Percentiles rank a stretch among this genome's conserved stretches.
These are phyloP conservation scores for Sporothrix brunneoviolacea DNA, from an alignment of 2,329 filamentous ascomycete species.

Conservation along the genomic window DNA sequence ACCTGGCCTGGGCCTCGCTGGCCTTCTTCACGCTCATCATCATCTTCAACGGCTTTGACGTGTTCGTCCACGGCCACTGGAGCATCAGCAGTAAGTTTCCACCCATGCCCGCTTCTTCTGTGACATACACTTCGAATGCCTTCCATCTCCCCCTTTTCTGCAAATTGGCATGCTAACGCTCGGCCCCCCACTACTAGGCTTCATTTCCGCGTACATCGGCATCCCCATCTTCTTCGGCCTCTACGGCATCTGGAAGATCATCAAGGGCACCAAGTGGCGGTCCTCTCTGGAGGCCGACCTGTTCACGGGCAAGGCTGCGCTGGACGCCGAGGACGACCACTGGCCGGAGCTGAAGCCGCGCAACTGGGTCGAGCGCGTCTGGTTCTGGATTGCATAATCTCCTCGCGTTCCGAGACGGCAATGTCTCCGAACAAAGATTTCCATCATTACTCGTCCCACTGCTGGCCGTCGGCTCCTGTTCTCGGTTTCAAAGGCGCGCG, in stretches of 20 bases:
- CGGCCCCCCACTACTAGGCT: no score
- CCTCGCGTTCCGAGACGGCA: no score
- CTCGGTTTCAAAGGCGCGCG: no score
- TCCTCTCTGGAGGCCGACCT: constrained; percentile 47
- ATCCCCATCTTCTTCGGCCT: constrained; percentile 54
- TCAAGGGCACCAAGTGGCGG: constrained; percentile 32
- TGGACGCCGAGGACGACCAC: constrained; percentile 40
- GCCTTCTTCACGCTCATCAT: constrained; percentile 61
- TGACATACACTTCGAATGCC: neutral
- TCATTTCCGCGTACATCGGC: constrained; percentile 59
- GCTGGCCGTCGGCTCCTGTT: no score
- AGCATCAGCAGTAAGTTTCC: constrained; percentile 9
- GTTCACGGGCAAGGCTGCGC: constrained; percentile 53
- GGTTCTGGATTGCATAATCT: constrained; percentile 38
- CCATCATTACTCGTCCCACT: no score
- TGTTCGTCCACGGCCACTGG: constrained; percentile 54
- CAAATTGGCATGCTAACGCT: constrained; percentile 67
- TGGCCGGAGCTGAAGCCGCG: constrained; percentile 36
- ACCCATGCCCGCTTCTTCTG: no score
- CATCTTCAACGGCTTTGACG: constrained; percentile 65
- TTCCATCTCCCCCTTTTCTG: constrained; percentile 27
- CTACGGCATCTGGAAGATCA: constrained; percentile 55
- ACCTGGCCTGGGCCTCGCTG: constrained; percentile 57
- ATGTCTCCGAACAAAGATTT: no score
- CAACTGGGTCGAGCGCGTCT: constrained; percentile 45